Conservation (phyloP, 331 rosid species). For the Quercus tomentella region DNA sequence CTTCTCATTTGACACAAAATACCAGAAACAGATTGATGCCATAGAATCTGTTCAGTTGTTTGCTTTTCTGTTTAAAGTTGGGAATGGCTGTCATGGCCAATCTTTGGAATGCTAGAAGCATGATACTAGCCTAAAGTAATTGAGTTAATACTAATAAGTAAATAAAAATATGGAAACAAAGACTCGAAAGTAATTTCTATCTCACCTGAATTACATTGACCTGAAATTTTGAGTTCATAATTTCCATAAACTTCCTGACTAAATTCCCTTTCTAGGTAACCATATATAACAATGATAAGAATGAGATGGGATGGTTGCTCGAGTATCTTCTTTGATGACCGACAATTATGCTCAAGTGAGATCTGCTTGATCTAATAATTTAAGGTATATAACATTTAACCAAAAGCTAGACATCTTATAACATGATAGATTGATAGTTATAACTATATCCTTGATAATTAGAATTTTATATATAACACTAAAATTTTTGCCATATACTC, state of each 20-base stretch:
- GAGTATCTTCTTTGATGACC: too few species aligned
- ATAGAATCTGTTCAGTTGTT: constrained; percentile 45
- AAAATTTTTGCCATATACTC: too few species aligned
- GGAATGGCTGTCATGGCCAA: constrained; percentile 9
- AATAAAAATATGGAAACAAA: constrained; percentile 12
- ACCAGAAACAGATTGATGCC: constrained; percentile 67
- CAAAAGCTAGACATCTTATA: not conserved
- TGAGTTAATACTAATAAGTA: constrained; percentile 30
- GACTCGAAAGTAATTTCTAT: not conserved
- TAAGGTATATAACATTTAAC: not conserved
- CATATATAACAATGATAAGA: too few species aligned
- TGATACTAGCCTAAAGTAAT: constrained; percentile 48
- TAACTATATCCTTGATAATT: not conserved
- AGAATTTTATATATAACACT: not conserved
- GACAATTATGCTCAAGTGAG: too few species aligned
- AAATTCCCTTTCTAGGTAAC: constrained; percentile 1
- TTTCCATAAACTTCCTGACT: constrained; percentile 1
- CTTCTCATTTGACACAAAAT: constrained; percentile 57
- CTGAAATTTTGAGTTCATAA: not conserved
- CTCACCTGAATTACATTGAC: not conserved
- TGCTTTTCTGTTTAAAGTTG: constrained; percentile 38
- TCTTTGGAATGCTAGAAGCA: constrained; percentile 18
- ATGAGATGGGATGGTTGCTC: too few species aligned
- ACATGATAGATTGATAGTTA: not conserved
- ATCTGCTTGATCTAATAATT: too few species aligned